Conservation (phyloP, 108 stramenopile species). For the Cyclotella kingstonii region DNA sequence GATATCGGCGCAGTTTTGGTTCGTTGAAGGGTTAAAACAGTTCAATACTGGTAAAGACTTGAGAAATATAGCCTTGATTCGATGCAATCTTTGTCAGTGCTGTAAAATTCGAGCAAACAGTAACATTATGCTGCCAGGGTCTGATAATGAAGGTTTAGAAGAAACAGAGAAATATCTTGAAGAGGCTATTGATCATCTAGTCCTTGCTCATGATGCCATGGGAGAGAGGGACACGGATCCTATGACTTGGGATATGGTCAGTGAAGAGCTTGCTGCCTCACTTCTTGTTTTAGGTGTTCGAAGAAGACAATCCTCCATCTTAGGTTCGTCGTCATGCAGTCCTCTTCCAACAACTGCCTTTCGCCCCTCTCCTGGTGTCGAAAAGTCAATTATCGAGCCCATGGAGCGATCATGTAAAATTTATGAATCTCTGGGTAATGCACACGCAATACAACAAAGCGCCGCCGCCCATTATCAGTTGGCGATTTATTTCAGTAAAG, state of each 20-base stretch:
- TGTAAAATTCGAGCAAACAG: slow-evolving; percentile 75
- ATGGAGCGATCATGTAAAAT: slow-evolving; percentile 76
- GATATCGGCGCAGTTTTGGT: slow-evolving; percentile 82
- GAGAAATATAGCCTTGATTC: slow-evolving; percentile 69
- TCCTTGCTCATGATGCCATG: slow-evolving; percentile 67
- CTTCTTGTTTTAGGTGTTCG: slow-evolving; percentile 79
- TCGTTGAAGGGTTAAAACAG: slow-evolving; percentile 57
- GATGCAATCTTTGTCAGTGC: slow-evolving; percentile 81
- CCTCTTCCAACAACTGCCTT: slow-evolving; percentile 56
- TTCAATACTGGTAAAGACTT: slow-evolving; percentile 62
- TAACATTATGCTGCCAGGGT: slow-evolving; percentile 38
- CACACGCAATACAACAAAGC: slow-evolving; percentile 56
- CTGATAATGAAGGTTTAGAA: slow-evolving; percentile 14
- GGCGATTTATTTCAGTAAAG: slow-evolving; percentile 68
- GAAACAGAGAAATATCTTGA: slow-evolving; percentile 73
- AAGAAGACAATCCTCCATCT: slow-evolving; percentile 67
- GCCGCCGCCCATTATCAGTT: slow-evolving; percentile 86
- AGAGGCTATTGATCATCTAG: slow-evolving; percentile 70
- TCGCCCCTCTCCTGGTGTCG: slow-evolving; percentile 66
- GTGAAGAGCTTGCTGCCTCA: slow-evolving; percentile 76
- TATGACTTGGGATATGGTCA: slow-evolving; percentile 85
- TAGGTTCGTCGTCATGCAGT: slow-evolving; percentile 38
- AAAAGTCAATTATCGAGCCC: slow-evolving; percentile 74
- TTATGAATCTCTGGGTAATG: slow-evolving; percentile 67
- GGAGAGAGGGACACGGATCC: slow-evolving; percentile 70